Base-by-base conservation (phyloP, 495 filamentous ascomycete species). In the Pseudoneurospora amorphoporcata region DNA sequence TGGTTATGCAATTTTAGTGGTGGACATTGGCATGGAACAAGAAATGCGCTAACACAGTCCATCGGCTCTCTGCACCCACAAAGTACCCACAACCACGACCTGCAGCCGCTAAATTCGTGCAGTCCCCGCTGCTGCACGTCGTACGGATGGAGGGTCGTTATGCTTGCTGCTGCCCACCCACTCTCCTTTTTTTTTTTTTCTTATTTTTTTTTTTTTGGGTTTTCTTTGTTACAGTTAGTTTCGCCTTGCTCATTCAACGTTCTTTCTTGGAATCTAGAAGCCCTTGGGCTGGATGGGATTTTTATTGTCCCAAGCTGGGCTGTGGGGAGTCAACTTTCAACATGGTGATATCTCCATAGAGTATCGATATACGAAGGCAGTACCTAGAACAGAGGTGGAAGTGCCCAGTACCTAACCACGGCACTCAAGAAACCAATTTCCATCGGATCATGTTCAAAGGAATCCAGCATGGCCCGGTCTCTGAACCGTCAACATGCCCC, bases 101-200 rank as follows among this genome's bases (percentile, higher is more conserved):
- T 43, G 29, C 41, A 68, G 58, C 40, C 69, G 69, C 68, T 75
- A 77, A 77, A 75, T 74, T 75, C 72, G 70, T 75, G 39, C 75
- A 76, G 75, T 75, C 73, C 73, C 73, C 76, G 74, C 75, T 68
- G 73, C 72, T 75, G 73, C 72, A 72, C 68, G 45, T 53, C 47
- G 73, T 61, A 61, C 23, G 53, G 53, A 61, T 29, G 43, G 32
- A 71, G 45, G 43, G 45, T 68, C 37, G 42, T 71, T 68, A 41
- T 74, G 70, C 39, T 47, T 37, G 61, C 69, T 70, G 69, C 69
- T 69, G 23, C 29, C 69, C 69, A 39, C 69, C 72, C 72, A 39
- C 41, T 68, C 58, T 42, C 43, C 39, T 23, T 68, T 68, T 41
- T 40, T 37, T 69, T 53, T 69, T 40, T 37, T 69, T 53, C n/a